Percentiles rank a stretch among this genome's conserved stretches.
Conservation (phyloP, 2,329 filamentous ascomycete species). For the Chrysosporium keratinophilum region DNA sequence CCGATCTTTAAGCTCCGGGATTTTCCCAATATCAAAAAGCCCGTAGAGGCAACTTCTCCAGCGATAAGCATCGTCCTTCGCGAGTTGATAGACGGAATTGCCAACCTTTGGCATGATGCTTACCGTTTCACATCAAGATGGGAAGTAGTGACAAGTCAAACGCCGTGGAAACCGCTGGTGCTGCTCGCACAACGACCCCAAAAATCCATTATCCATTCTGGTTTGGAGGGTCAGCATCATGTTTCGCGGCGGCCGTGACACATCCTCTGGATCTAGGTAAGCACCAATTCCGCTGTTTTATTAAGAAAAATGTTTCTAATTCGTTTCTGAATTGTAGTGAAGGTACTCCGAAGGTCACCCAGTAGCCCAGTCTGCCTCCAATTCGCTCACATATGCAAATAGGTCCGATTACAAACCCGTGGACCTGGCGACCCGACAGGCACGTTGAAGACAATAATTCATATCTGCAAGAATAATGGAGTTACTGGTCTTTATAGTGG, state of each 20-base stretch:
- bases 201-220: constrained; percentile 65
- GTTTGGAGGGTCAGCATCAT: constrained; percentile 93
- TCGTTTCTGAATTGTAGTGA: constrained; percentile 37
- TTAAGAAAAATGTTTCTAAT: constrained; percentile 17
- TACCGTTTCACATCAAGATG: constrained; percentile 9
- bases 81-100: background rate
- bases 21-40: background rate
- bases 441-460: constrained; percentile 76
- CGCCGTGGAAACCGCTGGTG: constrained; percentile 1
- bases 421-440: constrained; percentile 61
- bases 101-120: constrained; percentile 11
- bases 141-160: constrained; percentile 11
- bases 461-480: constrained; percentile 68
- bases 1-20: constrained; percentile 1
- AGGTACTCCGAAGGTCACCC: constrained; percentile 32
- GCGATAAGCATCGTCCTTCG: background rate
- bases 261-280: constrained; percentile 86
- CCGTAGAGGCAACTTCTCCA: background rate
- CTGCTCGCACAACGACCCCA: constrained; percentile 6
- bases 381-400: constrained; percentile 12
- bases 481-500: constrained; percentile 77
- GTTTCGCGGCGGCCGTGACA: constrained; percentile 80
- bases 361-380: background rate
- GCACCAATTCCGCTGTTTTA: constrained; percentile 23
- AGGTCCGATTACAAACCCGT: constrained; percentile 85